Evolutionary conservation across 768 basidiomycete species (phyloP).

Genomic region (Tephrocybe rancida): DNA sequence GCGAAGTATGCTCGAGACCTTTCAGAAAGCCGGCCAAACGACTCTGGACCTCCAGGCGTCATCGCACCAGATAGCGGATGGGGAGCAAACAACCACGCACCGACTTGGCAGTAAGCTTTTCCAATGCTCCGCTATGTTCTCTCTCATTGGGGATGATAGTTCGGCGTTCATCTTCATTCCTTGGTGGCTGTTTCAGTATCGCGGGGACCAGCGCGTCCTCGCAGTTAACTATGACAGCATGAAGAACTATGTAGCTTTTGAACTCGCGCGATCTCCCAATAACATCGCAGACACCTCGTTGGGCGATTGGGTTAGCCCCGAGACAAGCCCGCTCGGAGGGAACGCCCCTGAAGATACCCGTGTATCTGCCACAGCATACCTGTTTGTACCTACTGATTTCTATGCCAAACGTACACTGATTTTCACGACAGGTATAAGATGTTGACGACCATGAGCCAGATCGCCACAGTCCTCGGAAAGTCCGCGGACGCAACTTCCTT

Average conservation of each 20-base stretch:
- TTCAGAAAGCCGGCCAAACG: constrained; percentile 23
- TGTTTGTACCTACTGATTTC: too few relatives aligned
- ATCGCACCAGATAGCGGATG: constrained; percentile 31
- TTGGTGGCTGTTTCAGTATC: constrained; percentile 30
- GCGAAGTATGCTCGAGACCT: constrained; percentile 29
- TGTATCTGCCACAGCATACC: constrained; percentile 29
- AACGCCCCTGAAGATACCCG: constrained; percentile 32
- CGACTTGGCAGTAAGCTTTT: constrained; percentile 31
- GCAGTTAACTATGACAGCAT: constrained; percentile 28
- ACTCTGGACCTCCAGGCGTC: constrained; percentile 27
- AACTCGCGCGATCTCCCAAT: constrained; percentile 29
- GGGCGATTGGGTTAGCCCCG: constrained; percentile 43
- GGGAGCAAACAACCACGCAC: constrained; percentile 32
- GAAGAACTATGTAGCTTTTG: constrained; percentile 31
- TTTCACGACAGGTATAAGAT: constrained; percentile 29
- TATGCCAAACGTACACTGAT: too few relatives aligned
- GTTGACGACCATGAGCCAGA: constrained; percentile 27
- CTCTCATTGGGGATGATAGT: constrained; percentile 6
- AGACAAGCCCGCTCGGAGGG: constrained; percentile 38
- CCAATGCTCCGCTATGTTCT: not conserved
- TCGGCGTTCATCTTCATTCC: constrained; percentile 32
- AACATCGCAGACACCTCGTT: constrained; percentile 20
- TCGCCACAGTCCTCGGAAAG: constrained; percentile 24
- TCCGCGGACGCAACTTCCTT: constrained; percentile 25
- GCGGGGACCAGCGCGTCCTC: constrained; percentile 27